Evolutionary conservation across 495 filamentous ascomycete species (phyloP).

Genomic region (Entonaema liquescens): DNA sequence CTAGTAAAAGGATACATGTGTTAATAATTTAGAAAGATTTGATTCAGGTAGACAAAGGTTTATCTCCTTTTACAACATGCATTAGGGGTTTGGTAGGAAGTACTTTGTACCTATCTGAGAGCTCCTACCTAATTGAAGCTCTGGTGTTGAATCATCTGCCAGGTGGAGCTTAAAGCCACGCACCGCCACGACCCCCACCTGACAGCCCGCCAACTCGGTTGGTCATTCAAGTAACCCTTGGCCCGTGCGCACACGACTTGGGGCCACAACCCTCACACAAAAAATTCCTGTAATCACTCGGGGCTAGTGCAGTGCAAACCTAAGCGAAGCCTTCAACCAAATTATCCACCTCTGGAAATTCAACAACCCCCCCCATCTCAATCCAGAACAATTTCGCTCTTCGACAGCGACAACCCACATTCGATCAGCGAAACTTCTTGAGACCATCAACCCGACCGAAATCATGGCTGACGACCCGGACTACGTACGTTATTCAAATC

Average conservation of each 20-base stretch:
- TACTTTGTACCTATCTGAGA: too few species aligned
- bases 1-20: not conserved
- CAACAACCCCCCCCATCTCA: conserved; percentile 35
- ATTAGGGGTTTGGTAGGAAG: too few species aligned
- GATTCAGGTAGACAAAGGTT: too few species aligned
- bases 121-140: too few species aligned
- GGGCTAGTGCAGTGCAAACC: conserved; percentile 19
- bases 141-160: too few species aligned
- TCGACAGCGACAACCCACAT: conserved; percentile 37
- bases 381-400: conserved; percentile 35
- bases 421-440: conserved; percentile 30
- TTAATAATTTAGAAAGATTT: too few species aligned
- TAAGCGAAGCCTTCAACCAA: conserved; percentile 39
- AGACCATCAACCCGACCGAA: conserved; percentile 53
- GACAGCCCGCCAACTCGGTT: not conserved
- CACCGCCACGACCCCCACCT: not conserved
- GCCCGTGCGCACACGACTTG: conserved; percentile 28
- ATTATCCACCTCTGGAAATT: conserved; percentile 26
- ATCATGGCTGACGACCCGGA: conserved; percentile 86
- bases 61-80: too few species aligned
- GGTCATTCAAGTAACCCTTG: not conserved
- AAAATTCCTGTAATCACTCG: conserved; percentile 26
- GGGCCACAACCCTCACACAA: conserved; percentile 43
- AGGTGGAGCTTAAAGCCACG: not conserved
- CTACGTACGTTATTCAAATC: conserved; percentile 73